These are phyloP conservation scores for Dendrobium chrysotoxum DNA, from an alignment of 106 monocot genomes.

Conservation along the genomic window DNA sequence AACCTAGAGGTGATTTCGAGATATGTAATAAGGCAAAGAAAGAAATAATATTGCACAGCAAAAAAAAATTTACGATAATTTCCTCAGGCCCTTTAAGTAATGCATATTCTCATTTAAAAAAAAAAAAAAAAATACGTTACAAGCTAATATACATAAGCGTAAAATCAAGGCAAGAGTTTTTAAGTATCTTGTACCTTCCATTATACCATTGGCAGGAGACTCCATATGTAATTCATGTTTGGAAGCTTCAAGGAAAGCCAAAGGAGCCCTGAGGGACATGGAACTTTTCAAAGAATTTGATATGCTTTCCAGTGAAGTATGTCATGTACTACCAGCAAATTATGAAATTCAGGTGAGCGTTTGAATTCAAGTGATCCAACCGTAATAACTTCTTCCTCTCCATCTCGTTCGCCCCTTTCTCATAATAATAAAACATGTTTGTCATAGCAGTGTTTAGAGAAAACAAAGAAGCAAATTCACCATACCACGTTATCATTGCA, in stretches of 20 bases:
- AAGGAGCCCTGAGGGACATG: background rate
- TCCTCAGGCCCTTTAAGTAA: too few relatives aligned
- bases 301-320: constrained; percentile 1
- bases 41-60: too few relatives aligned
- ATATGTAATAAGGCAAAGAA: too few relatives aligned
- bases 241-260: constrained; percentile 6
- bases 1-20: too few relatives aligned
- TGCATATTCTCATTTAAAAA: too few relatives aligned
- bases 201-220: background rate
- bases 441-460: background rate
- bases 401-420: background rate
- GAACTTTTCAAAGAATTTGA: background rate
- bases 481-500: background rate
- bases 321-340: background rate
- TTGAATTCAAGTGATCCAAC: background rate
- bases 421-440: background rate
- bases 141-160: too few relatives aligned
- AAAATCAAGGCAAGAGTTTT: too few relatives aligned
- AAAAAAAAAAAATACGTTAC: too few relatives aligned
- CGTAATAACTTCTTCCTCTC: background rate
- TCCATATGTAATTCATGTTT: constrained; percentile 2
- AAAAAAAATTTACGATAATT: too few relatives aligned
- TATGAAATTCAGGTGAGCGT: background rate
- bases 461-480: constrained; percentile 6
- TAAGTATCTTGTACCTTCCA: background rate